A percentile compares a stretch with the other conserved stretches of the same genome.
These are phyloP conservation scores for Penicillium pulvis DNA, from an alignment of 495 filamentous ascomycete species.

Conservation along the genomic window DNA sequence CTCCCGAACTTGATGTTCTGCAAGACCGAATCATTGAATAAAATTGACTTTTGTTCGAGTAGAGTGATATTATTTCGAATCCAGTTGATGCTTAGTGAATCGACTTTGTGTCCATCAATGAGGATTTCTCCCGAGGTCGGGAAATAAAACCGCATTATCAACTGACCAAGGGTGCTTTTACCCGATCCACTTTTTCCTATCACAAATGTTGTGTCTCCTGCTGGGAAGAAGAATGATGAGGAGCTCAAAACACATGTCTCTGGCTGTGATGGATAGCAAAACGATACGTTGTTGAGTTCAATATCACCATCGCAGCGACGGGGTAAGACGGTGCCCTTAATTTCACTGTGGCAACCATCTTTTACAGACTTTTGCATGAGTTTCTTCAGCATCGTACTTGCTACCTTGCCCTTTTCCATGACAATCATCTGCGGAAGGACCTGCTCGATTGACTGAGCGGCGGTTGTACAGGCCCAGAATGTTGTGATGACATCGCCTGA, in stretches of 20 bases:
- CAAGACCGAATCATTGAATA: constrained; percentile 83
- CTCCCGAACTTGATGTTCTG: constrained; percentile 81
- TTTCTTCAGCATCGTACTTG: constrained; percentile 59
- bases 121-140: constrained; percentile 65
- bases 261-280: constrained; percentile 79
- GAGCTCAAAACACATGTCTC: constrained; percentile 60
- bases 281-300: constrained; percentile 72
- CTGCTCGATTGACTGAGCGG: constrained; percentile 70
- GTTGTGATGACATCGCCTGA: constrained; percentile 78
- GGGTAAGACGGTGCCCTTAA: constrained; percentile 29
- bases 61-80: constrained; percentile 77
- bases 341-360: constrained; percentile 26
- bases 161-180: constrained; percentile 84
- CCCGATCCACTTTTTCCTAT: constrained; percentile 89
- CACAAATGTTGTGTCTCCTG: constrained; percentile 76
- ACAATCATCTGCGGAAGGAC: constrained; percentile 75
- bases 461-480: constrained; percentile 79
- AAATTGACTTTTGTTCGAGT: constrained; percentile 77
- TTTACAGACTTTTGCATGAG: constrained; percentile 36
- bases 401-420: constrained; percentile 77
- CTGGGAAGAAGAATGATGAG: constrained; percentile 66
- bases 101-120: constrained; percentile 67
- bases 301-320: constrained; percentile 64
- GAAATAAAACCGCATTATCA: constrained; percentile 77
- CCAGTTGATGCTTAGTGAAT: constrained; percentile 67